phyloP scores from a whole-genome alignment of 768 basidiomycete genomes.

The Dictyophora rubrovolvata region DNA sequence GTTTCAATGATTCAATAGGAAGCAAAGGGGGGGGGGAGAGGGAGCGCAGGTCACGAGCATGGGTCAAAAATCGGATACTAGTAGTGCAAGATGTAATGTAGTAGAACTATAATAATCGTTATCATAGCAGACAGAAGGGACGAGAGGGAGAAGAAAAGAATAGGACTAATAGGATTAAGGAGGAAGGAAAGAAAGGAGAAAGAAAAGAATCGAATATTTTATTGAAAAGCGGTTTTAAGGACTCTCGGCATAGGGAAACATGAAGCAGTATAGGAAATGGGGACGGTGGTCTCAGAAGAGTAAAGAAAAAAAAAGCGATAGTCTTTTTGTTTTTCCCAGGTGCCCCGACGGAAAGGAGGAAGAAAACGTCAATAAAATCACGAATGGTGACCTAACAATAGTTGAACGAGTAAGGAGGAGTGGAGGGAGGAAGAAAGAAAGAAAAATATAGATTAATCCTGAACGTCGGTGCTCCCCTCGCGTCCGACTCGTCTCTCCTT shows the following conservation, averaged over 20 bases:
- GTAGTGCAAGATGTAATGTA: not conserved
- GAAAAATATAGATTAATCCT: constrained; percentile 1
- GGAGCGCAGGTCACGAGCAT: not conserved
- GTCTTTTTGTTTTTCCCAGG: not conserved
- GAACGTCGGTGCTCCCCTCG: constrained; percentile 27
- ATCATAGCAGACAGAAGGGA: not conserved
- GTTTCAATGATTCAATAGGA: not conserved
- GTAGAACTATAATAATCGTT: not conserved
- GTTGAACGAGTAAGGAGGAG: constrained; percentile 6
- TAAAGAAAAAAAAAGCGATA: not conserved
- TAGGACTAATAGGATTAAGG: not conserved
- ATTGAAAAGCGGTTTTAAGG: not conserved
- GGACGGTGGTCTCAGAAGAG: not conserved
- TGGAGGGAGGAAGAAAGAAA: no score
- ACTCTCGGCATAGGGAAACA: not conserved
- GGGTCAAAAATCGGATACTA: no score
- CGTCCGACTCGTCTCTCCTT: constrained; percentile 87
- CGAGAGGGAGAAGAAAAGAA: not conserved
- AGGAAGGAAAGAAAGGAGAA: not conserved
- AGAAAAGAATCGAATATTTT: not conserved
- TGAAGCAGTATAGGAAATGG: not conserved
- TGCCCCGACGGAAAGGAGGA: not conserved
- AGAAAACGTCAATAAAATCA: constrained; percentile 3
- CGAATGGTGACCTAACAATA: constrained; percentile 1
- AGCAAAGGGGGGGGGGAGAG: not conserved